A percentile compares a stretch with the other conserved stretches of the same genome.
Conservation (phyloP, 768 basidiomycete genomes). For the Lanmaoa rubissima region DNA sequence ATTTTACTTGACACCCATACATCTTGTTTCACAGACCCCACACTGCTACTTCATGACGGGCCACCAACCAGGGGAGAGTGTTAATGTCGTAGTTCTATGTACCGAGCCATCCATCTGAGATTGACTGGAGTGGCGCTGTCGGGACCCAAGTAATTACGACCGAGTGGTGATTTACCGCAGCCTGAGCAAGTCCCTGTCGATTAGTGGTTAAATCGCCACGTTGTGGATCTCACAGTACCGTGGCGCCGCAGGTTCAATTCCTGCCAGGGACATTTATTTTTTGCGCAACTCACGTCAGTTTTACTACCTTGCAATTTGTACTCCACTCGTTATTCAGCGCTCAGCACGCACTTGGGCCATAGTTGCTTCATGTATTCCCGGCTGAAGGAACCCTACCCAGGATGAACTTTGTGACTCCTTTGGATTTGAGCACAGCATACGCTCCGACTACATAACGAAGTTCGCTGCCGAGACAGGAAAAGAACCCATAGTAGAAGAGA, state of each 20-base stretch:
- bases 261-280: slow-evolving; percentile 34
- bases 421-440: neutral
- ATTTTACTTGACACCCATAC: no score
- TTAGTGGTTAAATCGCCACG: slow-evolving; percentile 44
- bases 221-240: slow-evolving; percentile 37
- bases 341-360: slow-evolving; percentile 15
- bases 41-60: no score
- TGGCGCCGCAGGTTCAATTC: slow-evolving; percentile 40
- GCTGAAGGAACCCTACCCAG: neutral
- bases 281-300: neutral
- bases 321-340: no score
- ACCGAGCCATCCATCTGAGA: no score
- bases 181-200: slow-evolving; percentile 35
- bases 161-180: no score
- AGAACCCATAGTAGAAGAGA: neutral
- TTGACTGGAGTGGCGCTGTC: no score
- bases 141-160: no score
- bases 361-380: no score
- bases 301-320: neutral
- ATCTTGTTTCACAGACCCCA: no score
- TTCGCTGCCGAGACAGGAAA: neutral
- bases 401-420: neutral
- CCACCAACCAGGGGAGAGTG: no score
- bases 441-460: neutral
- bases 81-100: no score